Conservation (phyloP, 2,329 filamentous ascomycete genomes). For the Rhynchosporium graminicola region DNA sequence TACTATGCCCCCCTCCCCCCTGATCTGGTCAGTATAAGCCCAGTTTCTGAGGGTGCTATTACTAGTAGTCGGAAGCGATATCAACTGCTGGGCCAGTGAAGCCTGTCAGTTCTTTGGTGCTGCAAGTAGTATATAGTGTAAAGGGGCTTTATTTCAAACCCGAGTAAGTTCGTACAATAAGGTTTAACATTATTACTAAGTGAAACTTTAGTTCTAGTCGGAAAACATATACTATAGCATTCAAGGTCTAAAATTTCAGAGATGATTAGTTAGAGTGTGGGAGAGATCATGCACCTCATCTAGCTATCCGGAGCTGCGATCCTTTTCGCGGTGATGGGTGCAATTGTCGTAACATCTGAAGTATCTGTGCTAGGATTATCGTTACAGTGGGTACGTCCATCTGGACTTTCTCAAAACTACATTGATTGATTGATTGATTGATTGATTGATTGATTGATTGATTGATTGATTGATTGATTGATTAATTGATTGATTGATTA, state of each 20-base stretch:
- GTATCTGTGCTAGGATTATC: neutral
- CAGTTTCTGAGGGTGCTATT: neutral
- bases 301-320: neutral
- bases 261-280: neutral
- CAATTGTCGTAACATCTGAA: neutral
- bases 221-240: neutral
- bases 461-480: too few relatives aligned
- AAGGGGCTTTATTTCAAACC: too few relatives aligned
- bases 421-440: too few relatives aligned
- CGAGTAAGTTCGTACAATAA: too few relatives aligned
- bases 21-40: conserved; percentile 5
- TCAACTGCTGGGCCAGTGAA: neutral
- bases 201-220: neutral
- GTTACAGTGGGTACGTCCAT: neutral
- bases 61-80: conserved; percentile 9
- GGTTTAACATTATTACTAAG: too few relatives aligned
- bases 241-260: neutral
- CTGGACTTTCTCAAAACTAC: too few relatives aligned
- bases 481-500: too few relatives aligned
- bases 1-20: too few relatives aligned
- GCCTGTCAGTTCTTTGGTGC: neutral
- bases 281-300: neutral
- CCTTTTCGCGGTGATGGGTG: neutral
- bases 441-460: too few relatives aligned
- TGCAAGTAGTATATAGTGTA: too few relatives aligned